Evolutionary conservation across 306 rosid genomes (phyloP), one percentile per base, ranked within the genome.

Genomic region (Cicer arietinum): DNA sequence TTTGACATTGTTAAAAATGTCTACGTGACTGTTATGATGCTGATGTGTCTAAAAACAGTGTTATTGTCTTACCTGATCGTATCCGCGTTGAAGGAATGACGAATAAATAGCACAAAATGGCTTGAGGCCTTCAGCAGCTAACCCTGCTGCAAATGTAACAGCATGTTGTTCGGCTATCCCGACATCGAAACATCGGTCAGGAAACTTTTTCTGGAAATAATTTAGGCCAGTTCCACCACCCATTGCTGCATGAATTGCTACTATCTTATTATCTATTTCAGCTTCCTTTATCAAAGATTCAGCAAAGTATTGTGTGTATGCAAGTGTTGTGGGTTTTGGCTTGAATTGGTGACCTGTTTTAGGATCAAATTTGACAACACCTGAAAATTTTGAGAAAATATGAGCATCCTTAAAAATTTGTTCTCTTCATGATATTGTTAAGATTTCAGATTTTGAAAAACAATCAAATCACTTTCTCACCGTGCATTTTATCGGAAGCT

Each of bases 161-260:
- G 96, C 97, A 40, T 94, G 98, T 64, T 91, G 98, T 86, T 94
- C 98, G 6, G 97, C 97, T 37, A 93, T 93, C 78, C 97, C 98
- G 37, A 89, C 97, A 37, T 93, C 98, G 14, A 93, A 91, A 84
- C 97, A 91, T 18, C 97, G 96, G 0, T 91, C 85, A 1, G 98
- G 98, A 50, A 90, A 94, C 76, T 7, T 87, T 74, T 94, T 94
- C 71, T 87, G 96, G 86, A 94, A 94, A 78, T 91, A 90, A 70
- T 91, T 88, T 57, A 94, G 89, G 74, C 97, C 98, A 6, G 98
- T 94, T 5, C 96, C 98, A 37, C 94, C 92, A 25, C 96, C 98
- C 98, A 94, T 94, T 71, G 98, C 98, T 37, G 98, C 98, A 63
- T 94, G 98, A 75, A 94, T 91, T 12, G 90, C 98, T 43, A 94